Evolutionary conservation across 2,329 filamentous ascomycete species (phyloP), one percentile per base, ranked within the genome.

Genomic region (Talaromyces sp.): DNA sequence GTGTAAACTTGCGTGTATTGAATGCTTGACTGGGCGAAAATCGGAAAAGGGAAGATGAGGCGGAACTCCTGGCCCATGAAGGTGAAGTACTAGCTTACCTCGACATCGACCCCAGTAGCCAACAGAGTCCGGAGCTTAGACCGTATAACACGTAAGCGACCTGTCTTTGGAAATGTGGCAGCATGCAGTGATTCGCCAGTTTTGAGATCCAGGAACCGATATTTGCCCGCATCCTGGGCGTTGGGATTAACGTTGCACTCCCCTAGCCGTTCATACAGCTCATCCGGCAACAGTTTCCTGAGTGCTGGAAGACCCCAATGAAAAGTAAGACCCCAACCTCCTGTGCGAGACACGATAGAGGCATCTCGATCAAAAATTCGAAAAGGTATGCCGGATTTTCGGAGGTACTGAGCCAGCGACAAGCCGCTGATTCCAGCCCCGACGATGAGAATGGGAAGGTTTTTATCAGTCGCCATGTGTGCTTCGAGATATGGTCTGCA

Each of bases 311-410:
- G 77, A 4, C 83, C 84, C 85, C 85, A 88, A 69, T 88, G 84
- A 62, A 88, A 75, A 0, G 85, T 88, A 62, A 88, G 75, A 2
- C 85, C 86, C 87, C 86, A 88, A 65, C 86, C 85, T 3, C 79
- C 75, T 21, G 75, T 82, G 35, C 80, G 82, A 31, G 77, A 77
- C 62, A 72, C 75, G 46, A 82, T 75, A 44, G 81, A 77, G 5
- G 68, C 66, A 66, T 79, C 77, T 12, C 75, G 74, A 57, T 80
- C 78, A 60, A 77, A 79, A 56, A 80, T 69, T 42, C 69, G 67
- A 57, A 75, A 79, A 0, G 71, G 67, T 2, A 80, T 65, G 16
- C 67, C 16, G 69, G 66, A 35, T 70, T 73, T 57, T 14, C 72
- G 71, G 9, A 80, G 71, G 46, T 72, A 67, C 63, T 81, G 78